A percentile compares a stretch with the other conserved stretches of the same genome.
Conservation (phyloP, 2,329 filamentous ascomycete species). For the Phialophora verrucosa region DNA sequence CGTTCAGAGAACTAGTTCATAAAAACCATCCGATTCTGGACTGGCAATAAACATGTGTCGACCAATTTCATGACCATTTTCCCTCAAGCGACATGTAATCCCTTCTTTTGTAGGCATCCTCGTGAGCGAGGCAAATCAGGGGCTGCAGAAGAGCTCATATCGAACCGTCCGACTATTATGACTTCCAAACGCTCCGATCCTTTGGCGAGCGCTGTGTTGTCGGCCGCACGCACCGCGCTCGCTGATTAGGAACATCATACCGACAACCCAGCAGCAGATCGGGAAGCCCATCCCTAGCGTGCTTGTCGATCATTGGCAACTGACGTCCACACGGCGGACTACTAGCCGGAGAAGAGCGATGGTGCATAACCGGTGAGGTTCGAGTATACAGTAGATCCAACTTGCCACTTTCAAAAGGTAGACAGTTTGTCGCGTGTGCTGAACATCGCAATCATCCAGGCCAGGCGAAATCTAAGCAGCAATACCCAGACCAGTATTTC, state of each 20-base stretch:
- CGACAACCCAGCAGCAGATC: conserved; percentile 8
- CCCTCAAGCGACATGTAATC: not conserved
- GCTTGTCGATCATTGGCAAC: conserved; percentile 9
- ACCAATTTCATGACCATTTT: not conserved
- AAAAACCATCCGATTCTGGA: not conserved
- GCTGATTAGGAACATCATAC: conserved; percentile 8
- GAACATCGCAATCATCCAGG: not conserved
- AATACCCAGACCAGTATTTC: not conserved
- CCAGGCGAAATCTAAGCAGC: not conserved
- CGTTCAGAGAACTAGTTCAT: not conserved
- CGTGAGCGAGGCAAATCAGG: not conserved
- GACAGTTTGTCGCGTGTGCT: not conserved
- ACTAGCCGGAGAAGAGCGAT: conserved; percentile 16
- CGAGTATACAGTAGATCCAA: not conserved
- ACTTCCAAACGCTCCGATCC: not conserved
- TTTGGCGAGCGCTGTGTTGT: not conserved
- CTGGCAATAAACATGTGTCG: not conserved
- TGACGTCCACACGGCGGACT: not conserved
- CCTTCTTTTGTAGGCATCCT: not conserved
- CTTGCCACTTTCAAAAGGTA: not conserved
- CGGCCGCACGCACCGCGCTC: not conserved
- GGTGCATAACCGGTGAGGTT: not conserved
- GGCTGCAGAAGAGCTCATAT: not conserved
- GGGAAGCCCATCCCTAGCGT: conserved; percentile 8
- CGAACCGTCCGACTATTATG: not conserved